A percentile compares a stretch with the other conserved stretches of the same genome.
Evolutionary conservation across 257 asterid species (phyloP).

Genomic region (Penstemon eatonii): DNA sequence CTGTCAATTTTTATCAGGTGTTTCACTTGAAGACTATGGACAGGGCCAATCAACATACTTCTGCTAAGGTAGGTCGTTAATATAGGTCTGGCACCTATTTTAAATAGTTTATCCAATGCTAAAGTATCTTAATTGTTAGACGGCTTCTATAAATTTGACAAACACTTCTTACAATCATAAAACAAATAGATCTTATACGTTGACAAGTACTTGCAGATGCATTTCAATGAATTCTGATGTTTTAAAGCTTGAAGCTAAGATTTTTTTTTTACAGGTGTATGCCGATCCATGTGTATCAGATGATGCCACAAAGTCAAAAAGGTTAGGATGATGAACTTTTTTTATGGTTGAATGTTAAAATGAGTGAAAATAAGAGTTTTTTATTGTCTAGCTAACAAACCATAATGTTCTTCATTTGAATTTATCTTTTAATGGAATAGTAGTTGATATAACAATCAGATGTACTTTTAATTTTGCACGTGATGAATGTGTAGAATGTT

Average conservation of each 20-base stretch:
- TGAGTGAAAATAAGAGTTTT: too few species aligned
- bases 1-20: slow-evolving; percentile 36
- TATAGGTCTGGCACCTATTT: too few species aligned
- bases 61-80: slow-evolving; percentile 39
- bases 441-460: too few species aligned
- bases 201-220: background rate
- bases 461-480: too few species aligned
- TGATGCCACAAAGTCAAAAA: slow-evolving; percentile 31
- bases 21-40: slow-evolving; percentile 56
- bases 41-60: slow-evolving; percentile 58
- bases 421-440: too few species aligned
- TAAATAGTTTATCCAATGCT: too few species aligned
- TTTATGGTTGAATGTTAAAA: background rate
- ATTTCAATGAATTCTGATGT: background rate
- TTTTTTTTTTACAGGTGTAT: slow-evolving; percentile 31
- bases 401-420: too few species aligned
- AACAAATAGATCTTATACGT: background rate
- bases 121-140: too few species aligned
- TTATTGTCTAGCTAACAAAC: too few species aligned
- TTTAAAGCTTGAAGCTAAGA: slow-evolving; percentile 16
- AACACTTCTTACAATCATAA: background rate
- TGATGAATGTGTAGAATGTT: too few species aligned
- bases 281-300: slow-evolving; percentile 26
- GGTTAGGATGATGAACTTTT: slow-evolving; percentile 31
- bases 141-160: too few species aligned